Evolutionary conservation across 805 yeast genomes (phyloP).

Genomic region (Candida bentonensis): DNA sequence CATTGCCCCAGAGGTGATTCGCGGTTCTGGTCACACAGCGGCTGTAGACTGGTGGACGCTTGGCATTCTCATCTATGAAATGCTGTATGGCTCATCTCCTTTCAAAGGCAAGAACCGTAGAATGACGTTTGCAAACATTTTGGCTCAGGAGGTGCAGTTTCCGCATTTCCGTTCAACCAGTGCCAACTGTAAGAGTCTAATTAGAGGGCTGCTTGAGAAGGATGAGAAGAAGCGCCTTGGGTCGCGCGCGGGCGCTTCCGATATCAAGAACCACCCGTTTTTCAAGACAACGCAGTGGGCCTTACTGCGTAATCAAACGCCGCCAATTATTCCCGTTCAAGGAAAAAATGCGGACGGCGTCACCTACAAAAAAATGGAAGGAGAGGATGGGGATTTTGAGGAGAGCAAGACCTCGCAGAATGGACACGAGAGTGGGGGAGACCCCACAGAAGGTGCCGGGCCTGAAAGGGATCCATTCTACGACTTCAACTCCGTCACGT

Average conservation of each 20-base stretch:
- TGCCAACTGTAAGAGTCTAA: conserved; percentile 62
- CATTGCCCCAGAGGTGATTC: conserved; percentile 94
- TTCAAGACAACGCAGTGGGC: conserved; percentile 96
- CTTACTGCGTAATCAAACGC: conserved; percentile 74
- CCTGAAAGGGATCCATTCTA: conserved; percentile 60
- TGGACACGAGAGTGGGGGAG: conserved; percentile 5
- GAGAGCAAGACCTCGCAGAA: conserved; percentile 4
- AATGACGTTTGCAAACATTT: conserved; percentile 74
- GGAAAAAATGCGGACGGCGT: conserved; percentile 38
- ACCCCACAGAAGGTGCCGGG: conserved; percentile 19
- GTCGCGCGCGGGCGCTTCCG: conserved; percentile 88
- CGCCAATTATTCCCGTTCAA: conserved; percentile 89
- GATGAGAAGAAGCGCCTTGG: conserved; percentile 86
- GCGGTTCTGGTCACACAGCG: conserved; percentile 94
- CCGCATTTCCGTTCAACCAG: conserved; percentile 40
- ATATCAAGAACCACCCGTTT: conserved; percentile 79
- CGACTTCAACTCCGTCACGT: conserved; percentile 72
- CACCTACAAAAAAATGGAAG: conserved; percentile 16
- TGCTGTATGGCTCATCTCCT: conserved; percentile 93
- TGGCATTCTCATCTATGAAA: conserved; percentile 84
- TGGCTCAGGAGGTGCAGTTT: conserved; percentile 73
- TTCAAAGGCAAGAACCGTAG: conserved; percentile 86
- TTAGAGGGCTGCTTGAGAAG: conserved; percentile 70
- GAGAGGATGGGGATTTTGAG: conserved; percentile 21
- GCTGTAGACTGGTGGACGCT: conserved; percentile 99